Percentiles rank a stretch among this genome's conserved stretches.
These are phyloP conservation scores for Spiromastix sp. DNA, from an alignment of 2,329 filamentous ascomycete genomes.

Conservation along the genomic window DNA sequence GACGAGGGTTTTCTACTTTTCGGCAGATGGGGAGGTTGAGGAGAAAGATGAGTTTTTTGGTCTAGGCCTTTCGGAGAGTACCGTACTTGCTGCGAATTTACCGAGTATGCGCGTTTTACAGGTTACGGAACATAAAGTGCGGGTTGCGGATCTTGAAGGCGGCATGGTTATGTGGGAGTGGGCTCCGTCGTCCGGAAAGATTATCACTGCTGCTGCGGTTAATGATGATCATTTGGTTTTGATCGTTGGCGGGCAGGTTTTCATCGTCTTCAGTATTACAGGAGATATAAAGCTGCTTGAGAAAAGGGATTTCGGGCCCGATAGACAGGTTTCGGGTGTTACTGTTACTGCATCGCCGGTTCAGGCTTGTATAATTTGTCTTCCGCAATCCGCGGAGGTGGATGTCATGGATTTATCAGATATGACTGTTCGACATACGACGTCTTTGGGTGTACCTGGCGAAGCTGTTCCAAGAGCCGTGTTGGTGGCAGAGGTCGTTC, in stretches of 20 bases:
- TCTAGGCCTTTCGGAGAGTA: constrained; percentile 58
- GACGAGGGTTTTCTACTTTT: constrained; percentile 73
- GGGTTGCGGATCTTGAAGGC: constrained; percentile 44
- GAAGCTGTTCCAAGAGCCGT: constrained; percentile 76
- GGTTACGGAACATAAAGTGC: constrained; percentile 56
- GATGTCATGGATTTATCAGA: constrained; percentile 61
- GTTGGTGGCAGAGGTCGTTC: constrained; percentile 65
- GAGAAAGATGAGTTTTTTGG: constrained; percentile 71
- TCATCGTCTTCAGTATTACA: constrained; percentile 58
- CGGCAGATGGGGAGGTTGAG: constrained; percentile 65
- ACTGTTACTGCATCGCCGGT: constrained; percentile 57
- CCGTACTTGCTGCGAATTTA: constrained; percentile 60
- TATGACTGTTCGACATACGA: constrained; percentile 55
- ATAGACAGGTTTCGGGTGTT: constrained; percentile 77
- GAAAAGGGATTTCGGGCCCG: constrained; percentile 50
- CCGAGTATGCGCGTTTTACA: constrained; percentile 58
- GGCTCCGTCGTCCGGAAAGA: constrained; percentile 31
- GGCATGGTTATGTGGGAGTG: constrained; percentile 37
- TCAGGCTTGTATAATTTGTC: constrained; percentile 67
- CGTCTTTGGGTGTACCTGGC: constrained; percentile 53
- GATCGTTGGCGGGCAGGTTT: constrained; percentile 61
- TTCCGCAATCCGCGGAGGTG: constrained; percentile 75
- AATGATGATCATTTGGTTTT: constrained; percentile 62
- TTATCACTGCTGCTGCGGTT: constrained; percentile 68
- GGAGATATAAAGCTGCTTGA: constrained; percentile 47